These are phyloP conservation scores for Musa acuminata DNA, from an alignment of 176 grass and related monocot species.

Conservation along the genomic window DNA sequence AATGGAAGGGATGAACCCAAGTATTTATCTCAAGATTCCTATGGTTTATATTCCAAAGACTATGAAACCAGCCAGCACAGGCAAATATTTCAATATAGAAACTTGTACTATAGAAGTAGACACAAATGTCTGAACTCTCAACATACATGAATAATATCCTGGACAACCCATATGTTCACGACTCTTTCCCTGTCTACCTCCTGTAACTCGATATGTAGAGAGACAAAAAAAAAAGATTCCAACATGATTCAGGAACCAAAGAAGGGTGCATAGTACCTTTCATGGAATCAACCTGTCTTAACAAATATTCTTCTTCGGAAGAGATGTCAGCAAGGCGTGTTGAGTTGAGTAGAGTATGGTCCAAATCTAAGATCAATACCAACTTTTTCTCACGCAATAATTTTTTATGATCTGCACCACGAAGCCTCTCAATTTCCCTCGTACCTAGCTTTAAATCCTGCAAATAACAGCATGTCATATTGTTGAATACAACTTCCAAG, in stretches of 20 bases:
- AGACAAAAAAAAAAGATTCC: neutral
- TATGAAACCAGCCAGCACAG: no score
- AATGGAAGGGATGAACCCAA: no score
- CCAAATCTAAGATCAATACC: constrained; percentile 77
- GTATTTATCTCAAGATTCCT: no score
- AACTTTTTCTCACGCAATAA: constrained; percentile 61
- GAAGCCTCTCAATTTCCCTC: constrained; percentile 66
- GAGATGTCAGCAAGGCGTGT: constrained; percentile 48
- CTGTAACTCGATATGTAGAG: neutral
- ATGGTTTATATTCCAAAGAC: no score
- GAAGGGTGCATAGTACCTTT: constrained; percentile 39
- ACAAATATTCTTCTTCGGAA: constrained; percentile 55
- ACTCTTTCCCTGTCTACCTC: no score
- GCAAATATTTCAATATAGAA: no score
- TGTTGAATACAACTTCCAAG: constrained; percentile 1
- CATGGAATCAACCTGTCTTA: constrained; percentile 36
- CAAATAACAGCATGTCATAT: constrained; percentile 1
- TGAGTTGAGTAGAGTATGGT: constrained; percentile 87
- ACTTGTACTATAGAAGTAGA: no score
- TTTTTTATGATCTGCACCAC: constrained; percentile 52
- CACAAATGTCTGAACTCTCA: no score
- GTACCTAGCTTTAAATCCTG: constrained; percentile 65
- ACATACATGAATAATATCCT: no score
- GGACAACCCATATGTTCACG: no score
- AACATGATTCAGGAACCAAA: neutral